phyloP scores from a whole-genome alignment of 305 asterid species.

The Fraxinus floribunda region DNA sequence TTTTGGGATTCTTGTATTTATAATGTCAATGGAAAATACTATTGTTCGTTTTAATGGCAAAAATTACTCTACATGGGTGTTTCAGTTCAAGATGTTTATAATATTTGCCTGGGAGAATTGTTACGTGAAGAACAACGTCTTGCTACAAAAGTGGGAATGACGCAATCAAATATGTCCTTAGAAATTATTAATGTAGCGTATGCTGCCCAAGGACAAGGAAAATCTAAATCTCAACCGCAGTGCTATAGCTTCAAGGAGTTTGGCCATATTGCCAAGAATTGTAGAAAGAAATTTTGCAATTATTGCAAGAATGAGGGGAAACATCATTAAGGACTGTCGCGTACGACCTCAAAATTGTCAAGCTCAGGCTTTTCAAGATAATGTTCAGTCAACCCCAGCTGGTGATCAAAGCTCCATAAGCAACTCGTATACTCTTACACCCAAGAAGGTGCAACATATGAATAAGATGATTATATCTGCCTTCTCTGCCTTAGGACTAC shows the following conservation, averaged over 20 bases:
- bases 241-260: not conserved
- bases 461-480: not conserved
- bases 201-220: not conserved
- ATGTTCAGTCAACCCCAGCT: not conserved
- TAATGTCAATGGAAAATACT: not conserved
- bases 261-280: not conserved
- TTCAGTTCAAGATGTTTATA: not conserved
- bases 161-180: not conserved
- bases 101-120: not conserved
- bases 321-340: not conserved
- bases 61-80: not conserved
- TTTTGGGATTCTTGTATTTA: not conserved
- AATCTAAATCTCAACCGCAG: not conserved
- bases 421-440: not conserved
- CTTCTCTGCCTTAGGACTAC: not conserved
- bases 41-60: not conserved
- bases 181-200: not conserved
- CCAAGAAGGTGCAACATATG: not conserved
- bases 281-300: not conserved
- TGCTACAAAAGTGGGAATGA: not conserved
- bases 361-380: not conserved
- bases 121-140: not conserved
- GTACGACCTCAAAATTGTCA: not conserved
- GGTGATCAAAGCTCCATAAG: not conserved
- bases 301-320: not conserved